Evolutionary conservation across 2,329 filamentous ascomycete genomes (phyloP).

Genomic region (Penicillium occitanis): DNA sequence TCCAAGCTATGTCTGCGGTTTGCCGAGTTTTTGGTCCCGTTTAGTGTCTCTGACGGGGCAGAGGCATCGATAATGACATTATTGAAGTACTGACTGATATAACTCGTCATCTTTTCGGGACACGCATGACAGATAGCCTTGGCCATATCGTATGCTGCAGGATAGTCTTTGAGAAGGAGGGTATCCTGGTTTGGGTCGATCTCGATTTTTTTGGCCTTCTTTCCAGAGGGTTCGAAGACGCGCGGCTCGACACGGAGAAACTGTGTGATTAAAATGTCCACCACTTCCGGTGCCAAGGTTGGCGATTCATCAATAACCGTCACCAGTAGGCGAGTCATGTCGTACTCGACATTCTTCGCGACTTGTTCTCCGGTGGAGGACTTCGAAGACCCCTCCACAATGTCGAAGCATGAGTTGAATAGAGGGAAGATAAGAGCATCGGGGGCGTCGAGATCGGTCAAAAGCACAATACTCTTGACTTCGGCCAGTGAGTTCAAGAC

Average conservation of each 20-base stretch:
- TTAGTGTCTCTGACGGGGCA: slow-evolving; percentile 53
- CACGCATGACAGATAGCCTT: slow-evolving; percentile 88
- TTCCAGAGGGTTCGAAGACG: slow-evolving; percentile 52
- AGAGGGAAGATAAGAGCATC: slow-evolving; percentile 77
- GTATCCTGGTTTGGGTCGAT: slow-evolving; percentile 77
- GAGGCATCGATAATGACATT: slow-evolving; percentile 91
- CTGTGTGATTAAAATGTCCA: slow-evolving; percentile 92
- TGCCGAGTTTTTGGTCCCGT: slow-evolving; percentile 46
- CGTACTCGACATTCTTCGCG: slow-evolving; percentile 88
- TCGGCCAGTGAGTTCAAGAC: slow-evolving; percentile 85
- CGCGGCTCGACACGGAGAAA: slow-evolving; percentile 84
- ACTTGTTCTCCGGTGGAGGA: slow-evolving; percentile 75
- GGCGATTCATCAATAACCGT: slow-evolving; percentile 83
- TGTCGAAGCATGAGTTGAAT: slow-evolving; percentile 89
- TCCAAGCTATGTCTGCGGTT: slow-evolving; percentile 53
- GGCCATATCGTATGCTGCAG: slow-evolving; percentile 93
- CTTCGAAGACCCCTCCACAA: slow-evolving; percentile 75
- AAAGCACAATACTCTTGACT: slow-evolving; percentile 89
- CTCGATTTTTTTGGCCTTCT: slow-evolving; percentile 56
- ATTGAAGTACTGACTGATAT: slow-evolving; percentile 94
- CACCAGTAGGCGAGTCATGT: slow-evolving; percentile 82
- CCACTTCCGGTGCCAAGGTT: slow-evolving; percentile 73
- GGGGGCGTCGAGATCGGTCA: slow-evolving; percentile 81
- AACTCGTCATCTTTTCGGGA: slow-evolving; percentile 90
- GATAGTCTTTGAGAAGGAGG: slow-evolving; percentile 80